Base-by-base conservation (phyloP, 768 basidiomycete species). In the Rhodotorula kratochvilovae region DNA sequence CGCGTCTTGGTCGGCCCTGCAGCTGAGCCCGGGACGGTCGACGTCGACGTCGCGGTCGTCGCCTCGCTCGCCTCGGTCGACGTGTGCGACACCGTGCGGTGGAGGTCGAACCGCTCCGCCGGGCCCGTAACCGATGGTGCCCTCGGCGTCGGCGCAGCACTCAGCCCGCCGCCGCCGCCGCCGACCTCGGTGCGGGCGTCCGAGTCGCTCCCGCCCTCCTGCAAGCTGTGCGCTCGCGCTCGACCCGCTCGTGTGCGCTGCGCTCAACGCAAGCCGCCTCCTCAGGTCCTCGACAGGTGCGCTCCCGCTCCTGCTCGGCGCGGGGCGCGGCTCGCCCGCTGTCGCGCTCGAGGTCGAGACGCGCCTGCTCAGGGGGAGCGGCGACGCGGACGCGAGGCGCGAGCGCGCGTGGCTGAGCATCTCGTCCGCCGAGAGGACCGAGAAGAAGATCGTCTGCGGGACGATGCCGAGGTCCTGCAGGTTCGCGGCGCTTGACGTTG, bases 391-490 rank as follows among this genome's bases (percentile, higher is more conserved):
- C 31, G 55, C 50, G 1, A 66, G 66, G 0, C 58, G 53, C 23
- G 17, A 35, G 3, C 69, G 62, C n/a, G 57, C 68, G 5, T 23
- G 48, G 39, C 31, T 62, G 31, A 68, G 60, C 12, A 59, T 51
- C 35, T 74, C 76, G n/a, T 70, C 66, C 16, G 63, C 65, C 7
- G 68, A 50, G 25, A 62, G 46, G 13, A 76, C 62, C 35, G 61
- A 70, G 69, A 76, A 77, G 58, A 79, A 76, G 56, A 79, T 78
- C 17, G 77, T 79, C 50, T 79, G 77, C 12, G 77, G 78, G 12
- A 74, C 71, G 50, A 79, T 68, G 23, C 77, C 77, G 45, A 76
- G 70, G 36, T 76, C 72, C 42, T 76, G 75, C 5, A 76, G 68
- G 19, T 57, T 61, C 16, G 56, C 56, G 56, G 53, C 36, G 23